Evolutionary conservation across 2,329 filamentous ascomycete genomes (phyloP), one percentile per base, ranked within the genome.

Genomic region (Dactylellina leptospora): DNA sequence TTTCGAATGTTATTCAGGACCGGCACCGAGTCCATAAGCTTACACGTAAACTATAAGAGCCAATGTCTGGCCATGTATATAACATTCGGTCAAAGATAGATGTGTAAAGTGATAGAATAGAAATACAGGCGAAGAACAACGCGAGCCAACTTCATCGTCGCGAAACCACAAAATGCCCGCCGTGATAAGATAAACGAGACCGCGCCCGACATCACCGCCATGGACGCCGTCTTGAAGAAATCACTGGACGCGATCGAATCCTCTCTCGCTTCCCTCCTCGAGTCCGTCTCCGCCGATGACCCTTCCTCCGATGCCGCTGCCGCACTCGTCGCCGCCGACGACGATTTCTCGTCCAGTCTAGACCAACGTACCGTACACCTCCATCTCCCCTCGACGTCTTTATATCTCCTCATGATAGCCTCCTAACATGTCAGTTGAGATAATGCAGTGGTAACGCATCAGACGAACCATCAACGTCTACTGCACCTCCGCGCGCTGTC

Each of bases 261-360:
- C 76, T 86, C 87, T 0, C 82, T 96, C 18, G 84, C 85, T 10
- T 86, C 82, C 25, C 83, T 96, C 30, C 88, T 92, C 75, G 90
- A 92, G 78, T 93, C 90, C 0, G 89, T 96, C 74, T 85, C 90
- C 4, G 90, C 91, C 74, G 93, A 93, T 80, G 91, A 92, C 77
- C 91, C 91, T 0, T 90, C 89, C 4, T 82, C 85, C 3, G 80
- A 83, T 33, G 86, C 88, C 23, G 90, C 89, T 4, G 82, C 85
- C 63, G 89, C 92, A 74, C 86, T 96, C 8, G 82, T 90, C 16
- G 82, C 83, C 5, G 91, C 90, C 22, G 90, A 96, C 78, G 82
- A 84, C 42, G 86, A 88, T 70, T 84, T 96, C 45, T 85, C 82
- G 75, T 82, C 84, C 74, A 87, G 89, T 3, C 82, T 96, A 1